A percentile compares a stretch with the other conserved stretches of the same genome.
These are phyloP conservation scores for Calendula officinalis DNA, from an alignment of 129 eudicot genomes.

Conservation along the genomic window DNA sequence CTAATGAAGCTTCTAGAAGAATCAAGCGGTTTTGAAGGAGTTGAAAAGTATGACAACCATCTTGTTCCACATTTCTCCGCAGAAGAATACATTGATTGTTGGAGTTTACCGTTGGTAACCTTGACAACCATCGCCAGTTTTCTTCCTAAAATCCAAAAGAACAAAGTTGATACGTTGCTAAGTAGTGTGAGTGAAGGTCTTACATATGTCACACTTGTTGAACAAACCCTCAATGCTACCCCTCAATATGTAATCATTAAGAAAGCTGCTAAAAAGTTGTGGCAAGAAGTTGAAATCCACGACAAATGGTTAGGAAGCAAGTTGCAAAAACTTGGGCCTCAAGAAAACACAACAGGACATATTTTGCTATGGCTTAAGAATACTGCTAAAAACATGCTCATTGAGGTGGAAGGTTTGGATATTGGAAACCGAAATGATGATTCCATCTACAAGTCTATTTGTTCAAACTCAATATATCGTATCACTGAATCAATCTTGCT, in stretches of 20 bases:
- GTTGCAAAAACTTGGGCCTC: background rate
- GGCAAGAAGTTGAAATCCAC: constrained; percentile 6
- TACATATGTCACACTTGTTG: constrained; percentile 15
- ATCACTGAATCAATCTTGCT: background rate
- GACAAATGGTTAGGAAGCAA: constrained; percentile 6
- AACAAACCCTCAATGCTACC: constrained; percentile 4
- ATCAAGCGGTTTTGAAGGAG: background rate
- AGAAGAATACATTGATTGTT: background rate
- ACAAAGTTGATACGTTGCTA: background rate
- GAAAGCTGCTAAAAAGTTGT: constrained; percentile 11
- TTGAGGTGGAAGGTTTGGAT: background rate
- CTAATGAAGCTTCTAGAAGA: background rate
- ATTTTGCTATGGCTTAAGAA: background rate
- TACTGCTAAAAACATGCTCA: background rate
- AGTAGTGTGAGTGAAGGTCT: constrained; percentile 15
- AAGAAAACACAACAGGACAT: background rate
- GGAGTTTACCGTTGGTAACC: constrained; percentile 16
- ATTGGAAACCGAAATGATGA: background rate
- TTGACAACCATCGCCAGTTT: constrained; percentile 3
- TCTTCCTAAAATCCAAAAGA: background rate
- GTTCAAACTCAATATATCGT: background rate
- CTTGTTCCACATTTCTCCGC: background rate
- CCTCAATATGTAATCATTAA: background rate
- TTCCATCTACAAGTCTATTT: background rate
- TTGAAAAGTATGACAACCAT: constrained; percentile 3